These are phyloP conservation scores for Dissophora globulifera DNA, from an alignment of 192 early-diverging fungal species.

Conservation along the genomic window DNA sequence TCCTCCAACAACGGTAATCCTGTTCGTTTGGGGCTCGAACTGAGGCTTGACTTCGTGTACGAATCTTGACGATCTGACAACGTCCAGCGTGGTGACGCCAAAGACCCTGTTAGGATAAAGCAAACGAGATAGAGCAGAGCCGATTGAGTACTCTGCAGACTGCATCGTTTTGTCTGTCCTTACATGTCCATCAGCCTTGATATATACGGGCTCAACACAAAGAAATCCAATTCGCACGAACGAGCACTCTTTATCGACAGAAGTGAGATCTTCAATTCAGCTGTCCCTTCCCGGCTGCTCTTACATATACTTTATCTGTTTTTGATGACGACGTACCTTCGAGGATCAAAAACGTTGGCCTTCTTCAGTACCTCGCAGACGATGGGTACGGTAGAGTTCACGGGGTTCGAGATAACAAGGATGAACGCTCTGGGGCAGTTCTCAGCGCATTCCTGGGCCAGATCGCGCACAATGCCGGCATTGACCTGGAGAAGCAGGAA, in stretches of 20 bases:
- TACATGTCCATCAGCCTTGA: too few species aligned
- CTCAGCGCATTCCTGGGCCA: conserved; percentile 83
- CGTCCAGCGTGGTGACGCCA: conserved; percentile 94
- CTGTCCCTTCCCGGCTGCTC: too few species aligned
- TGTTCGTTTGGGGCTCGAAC: conserved; percentile 72
- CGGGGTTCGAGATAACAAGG: conserved; percentile 95
- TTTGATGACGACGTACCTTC: conserved; percentile 45
- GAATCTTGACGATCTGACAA: conserved; percentile 93
- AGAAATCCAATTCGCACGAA: too few species aligned
- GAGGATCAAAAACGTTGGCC: conserved; percentile 86
- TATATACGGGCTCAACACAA: too few species aligned
- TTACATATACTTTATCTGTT: neutral
- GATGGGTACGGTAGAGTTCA: conserved; percentile 98
- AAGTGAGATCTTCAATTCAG: neutral
- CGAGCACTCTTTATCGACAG: too few species aligned
- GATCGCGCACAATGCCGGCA: conserved; percentile 89
- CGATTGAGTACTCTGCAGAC: too few species aligned
- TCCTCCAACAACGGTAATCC: conserved; percentile 89
- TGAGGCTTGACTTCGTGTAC: conserved; percentile 81
- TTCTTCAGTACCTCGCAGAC: conserved; percentile 93
- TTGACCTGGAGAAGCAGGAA: conserved; percentile 72
- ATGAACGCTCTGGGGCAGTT: conserved; percentile 86
- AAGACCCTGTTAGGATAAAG: conserved; percentile 70
- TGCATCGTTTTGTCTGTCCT: too few species aligned
- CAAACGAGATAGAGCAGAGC: too few species aligned